Evolutionary conservation across 2,329 filamentous ascomycete genomes (phyloP).

Genomic region (Pestalotiopsis sp.): DNA sequence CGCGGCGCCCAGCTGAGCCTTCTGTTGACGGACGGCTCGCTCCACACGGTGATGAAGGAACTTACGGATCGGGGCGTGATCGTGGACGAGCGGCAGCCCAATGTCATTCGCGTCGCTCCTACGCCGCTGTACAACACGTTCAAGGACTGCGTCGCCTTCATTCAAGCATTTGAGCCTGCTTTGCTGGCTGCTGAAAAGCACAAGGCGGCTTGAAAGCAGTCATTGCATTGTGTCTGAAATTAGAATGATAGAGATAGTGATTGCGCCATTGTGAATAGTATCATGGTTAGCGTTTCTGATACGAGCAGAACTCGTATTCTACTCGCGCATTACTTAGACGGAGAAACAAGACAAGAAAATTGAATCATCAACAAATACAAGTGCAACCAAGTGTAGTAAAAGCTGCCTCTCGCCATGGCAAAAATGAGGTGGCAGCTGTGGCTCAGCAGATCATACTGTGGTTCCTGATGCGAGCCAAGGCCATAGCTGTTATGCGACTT

Average conservation of each 20-base stretch:
- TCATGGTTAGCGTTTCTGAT: too few relatives aligned
- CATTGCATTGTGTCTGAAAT: not conserved
- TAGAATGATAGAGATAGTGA: too few relatives aligned
- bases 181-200: constrained; percentile 24
- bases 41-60: constrained; percentile 63
- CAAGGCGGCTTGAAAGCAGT: not conserved
- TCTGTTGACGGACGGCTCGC: constrained; percentile 58
- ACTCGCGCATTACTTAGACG: too few relatives aligned
- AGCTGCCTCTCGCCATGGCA: not conserved
- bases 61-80: constrained; percentile 67
- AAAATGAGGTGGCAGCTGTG: not conserved
- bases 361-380: not conserved
- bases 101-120: constrained; percentile 76
- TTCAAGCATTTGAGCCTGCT: constrained; percentile 37
- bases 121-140: constrained; percentile 77
- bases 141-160: constrained; percentile 64
- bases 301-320: too few relatives aligned
- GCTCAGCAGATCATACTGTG: not conserved
- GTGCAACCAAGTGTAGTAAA: too few relatives aligned
- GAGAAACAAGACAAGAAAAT: not conserved
- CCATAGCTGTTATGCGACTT: not conserved
- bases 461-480: not conserved
- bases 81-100: constrained; percentile 74
- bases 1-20: constrained; percentile 76
- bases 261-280: too few relatives aligned